Percentiles rank a stretch among this genome's conserved stretches.
These are phyloP conservation scores for Chlorophyllum brunneum DNA, from an alignment of 768 basidiomycete species.

Conservation along the genomic window DNA sequence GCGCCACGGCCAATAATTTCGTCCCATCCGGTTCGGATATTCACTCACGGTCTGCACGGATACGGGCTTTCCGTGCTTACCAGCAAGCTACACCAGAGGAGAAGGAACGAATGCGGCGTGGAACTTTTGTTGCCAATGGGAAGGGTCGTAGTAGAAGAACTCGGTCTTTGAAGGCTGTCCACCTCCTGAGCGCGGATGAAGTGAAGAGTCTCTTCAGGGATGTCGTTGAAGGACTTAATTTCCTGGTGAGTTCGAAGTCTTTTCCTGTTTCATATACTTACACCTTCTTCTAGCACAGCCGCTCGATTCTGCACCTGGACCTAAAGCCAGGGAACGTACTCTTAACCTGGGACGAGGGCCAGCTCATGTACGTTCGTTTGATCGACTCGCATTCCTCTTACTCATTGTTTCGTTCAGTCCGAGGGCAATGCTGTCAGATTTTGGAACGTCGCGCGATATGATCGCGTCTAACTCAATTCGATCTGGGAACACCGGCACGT, in stretches of 20 bases:
- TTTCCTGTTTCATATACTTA: constrained; percentile 11
- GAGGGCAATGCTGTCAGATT: constrained; percentile 92
- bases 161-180: constrained; percentile 64
- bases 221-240: constrained; percentile 81
- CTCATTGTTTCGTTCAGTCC: constrained; percentile 47
- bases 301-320: constrained; percentile 87
- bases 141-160: constrained; percentile 11
- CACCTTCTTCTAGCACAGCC: constrained; percentile 55
- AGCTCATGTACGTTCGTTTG: constrained; percentile 58
- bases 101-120: constrained; percentile 52
- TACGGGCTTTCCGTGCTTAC: constrained; percentile 70
- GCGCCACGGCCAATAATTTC: constrained; percentile 11
- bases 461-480: constrained; percentile 61
- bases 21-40: constrained; percentile 11
- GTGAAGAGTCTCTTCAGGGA: constrained; percentile 77
- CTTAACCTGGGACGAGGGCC: constrained; percentile 86
- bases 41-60: constrained; percentile 65
- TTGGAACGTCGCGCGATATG: constrained; percentile 93
- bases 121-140: constrained; percentile 35
- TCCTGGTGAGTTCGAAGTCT: constrained; percentile 56
- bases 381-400: background rate
- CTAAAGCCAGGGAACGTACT: constrained; percentile 93
- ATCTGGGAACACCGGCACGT: constrained; percentile 96
- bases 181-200: constrained; percentile 83
- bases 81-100: constrained; percentile 64